Evolutionary conservation across 2,329 filamentous ascomycete genomes (phyloP), one percentile per base, ranked within the genome.

Genomic region (Thyridium curvatum): DNA sequence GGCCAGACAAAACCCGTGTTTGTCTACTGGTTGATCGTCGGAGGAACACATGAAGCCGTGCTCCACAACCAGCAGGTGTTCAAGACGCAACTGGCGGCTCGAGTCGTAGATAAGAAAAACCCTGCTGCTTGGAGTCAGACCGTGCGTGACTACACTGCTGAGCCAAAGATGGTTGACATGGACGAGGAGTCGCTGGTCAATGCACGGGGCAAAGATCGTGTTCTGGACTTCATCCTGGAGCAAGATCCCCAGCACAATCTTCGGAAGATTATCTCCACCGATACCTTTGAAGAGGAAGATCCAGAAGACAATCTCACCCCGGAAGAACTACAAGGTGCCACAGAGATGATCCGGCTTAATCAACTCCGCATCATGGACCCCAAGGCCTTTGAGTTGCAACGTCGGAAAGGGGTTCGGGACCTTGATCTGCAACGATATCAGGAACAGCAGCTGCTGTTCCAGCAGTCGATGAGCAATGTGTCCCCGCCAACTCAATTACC

Each of bases 91-190:
- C 69, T 96, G 33, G 78, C 86, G 4, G 78, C 76, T 30, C 78
- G 86, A 12, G 85, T 94, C 2, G 82, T 96, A 4, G 90, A 96
- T 60, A 82, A 87, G 55, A 87, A 84, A 61, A 87, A 86, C 36
- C 80, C 83, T 0, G 61, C 79, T n/a, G 78, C 84, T 8, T 77
- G 71, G 57, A 80, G 85, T 0, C 69, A 71, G 15, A 76, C 73
- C 37, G 66, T 70, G 2, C 53, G 59, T 2, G 69, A 79, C 2
- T 79, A 81, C 49, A 66, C 88, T n/a, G 74, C 72, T 29, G 62
- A 68, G 31, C 78, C 84, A 0, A 69, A 66, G 38, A 54, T 71
- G 0, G 10, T 26, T 26, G 21, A 26, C 6, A 65, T 79, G 1
- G 43, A 57, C 6, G 68, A 74, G 35, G 52, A 75, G 32, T 69